phyloP scores from a whole-genome alignment of 257 asterid genomes.

The Forsythia suspensa region DNA sequence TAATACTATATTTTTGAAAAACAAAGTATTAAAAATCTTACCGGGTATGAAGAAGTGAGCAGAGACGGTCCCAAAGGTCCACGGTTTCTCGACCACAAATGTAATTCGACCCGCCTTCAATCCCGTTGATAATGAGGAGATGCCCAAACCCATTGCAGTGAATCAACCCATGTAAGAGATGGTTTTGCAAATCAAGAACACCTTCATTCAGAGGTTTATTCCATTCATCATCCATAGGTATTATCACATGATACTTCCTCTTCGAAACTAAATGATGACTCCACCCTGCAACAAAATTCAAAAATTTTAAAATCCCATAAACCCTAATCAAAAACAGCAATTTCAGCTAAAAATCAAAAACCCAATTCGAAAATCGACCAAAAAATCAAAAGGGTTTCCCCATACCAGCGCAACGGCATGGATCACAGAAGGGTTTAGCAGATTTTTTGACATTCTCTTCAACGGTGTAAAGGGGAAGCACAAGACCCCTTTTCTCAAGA shows the following conservation, averaged over 20 bases:
- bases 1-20: background rate
- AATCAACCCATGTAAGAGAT: conserved; percentile 80
- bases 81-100: conserved; percentile 68
- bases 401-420: conserved; percentile 77
- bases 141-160: conserved; percentile 92
- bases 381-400: background rate
- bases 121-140: conserved; percentile 75
- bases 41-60: conserved; percentile 62
- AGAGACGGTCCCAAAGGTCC: conserved; percentile 94
- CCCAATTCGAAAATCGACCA: conserved; percentile 8
- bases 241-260: conserved; percentile 82
- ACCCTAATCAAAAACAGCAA: conserved; percentile 9
- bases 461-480: conserved; percentile 72
- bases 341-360: background rate
- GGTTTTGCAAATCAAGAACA: conserved; percentile 57
- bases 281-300: conserved; percentile 58
- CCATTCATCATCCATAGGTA: conserved; percentile 77
- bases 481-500: conserved; percentile 55
- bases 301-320: conserved; percentile 8
- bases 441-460: conserved; percentile 65
- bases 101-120: conserved; percentile 77
- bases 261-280: conserved; percentile 81
- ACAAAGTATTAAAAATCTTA: conserved; percentile 17
- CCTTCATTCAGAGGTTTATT: conserved; percentile 52
- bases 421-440: conserved; percentile 60